phyloP scores from a whole-genome alignment of 75 land plant genomes.

The Cunninghamia lanceolata region DNA sequence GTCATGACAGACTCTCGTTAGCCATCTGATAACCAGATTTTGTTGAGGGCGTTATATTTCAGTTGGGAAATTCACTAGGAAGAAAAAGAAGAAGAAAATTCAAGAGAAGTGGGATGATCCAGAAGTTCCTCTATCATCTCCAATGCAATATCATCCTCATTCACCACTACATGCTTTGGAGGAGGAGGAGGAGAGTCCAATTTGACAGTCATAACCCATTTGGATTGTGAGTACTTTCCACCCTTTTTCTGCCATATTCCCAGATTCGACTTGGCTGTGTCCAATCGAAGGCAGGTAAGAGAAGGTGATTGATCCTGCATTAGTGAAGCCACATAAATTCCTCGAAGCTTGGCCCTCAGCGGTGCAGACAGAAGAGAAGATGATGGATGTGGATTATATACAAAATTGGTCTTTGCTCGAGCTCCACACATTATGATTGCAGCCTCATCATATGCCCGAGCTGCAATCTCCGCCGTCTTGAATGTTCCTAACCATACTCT shows the following conservation, averaged over 20 bases:
- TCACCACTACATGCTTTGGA: background rate
- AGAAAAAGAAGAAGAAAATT: background rate
- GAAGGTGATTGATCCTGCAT: constrained; percentile 28
- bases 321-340: constrained; percentile 46
- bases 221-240: constrained; percentile 45
- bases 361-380: constrained; percentile 42
- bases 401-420: constrained; percentile 81
- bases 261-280: constrained; percentile 72
- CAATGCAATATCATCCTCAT: constrained; percentile 49
- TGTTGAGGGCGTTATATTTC: too few relatives aligned
- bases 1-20: too few relatives aligned
- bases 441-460: constrained; percentile 86
- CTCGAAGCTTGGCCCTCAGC: constrained; percentile 64
- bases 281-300: constrained; percentile 83
- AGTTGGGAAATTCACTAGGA: background rate
- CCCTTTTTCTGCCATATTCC: constrained; percentile 92
- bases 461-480: constrained; percentile 79
- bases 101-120: background rate
- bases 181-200: constrained; percentile 18
- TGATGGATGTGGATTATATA: constrained; percentile 13
- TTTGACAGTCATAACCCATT: constrained; percentile 71
- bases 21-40: too few relatives aligned
- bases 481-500: constrained; percentile 93
- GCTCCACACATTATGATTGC: constrained; percentile 68
- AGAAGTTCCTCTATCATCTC: constrained; percentile 76